Conservation (phyloP, 371 early-diverging fungal genomes). For the Mortierella sp. region DNA sequence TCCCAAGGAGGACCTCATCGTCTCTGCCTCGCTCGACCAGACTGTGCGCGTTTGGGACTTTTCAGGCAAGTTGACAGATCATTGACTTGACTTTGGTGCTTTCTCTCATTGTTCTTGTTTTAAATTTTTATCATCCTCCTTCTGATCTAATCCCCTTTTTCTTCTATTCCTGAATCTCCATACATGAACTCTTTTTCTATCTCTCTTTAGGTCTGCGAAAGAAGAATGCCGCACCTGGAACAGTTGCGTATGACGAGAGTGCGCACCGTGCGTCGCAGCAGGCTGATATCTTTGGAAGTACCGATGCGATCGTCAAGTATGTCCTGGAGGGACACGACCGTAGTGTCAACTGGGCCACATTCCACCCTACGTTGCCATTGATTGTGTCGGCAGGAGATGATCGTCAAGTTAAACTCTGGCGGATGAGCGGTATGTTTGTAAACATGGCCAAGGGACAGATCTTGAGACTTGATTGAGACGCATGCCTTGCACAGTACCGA, state of each 20-base stretch:
- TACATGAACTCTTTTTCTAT: not conserved
- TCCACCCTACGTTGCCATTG: constrained; percentile 93
- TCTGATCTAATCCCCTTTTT: too few species aligned
- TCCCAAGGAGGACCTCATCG: constrained; percentile 94
- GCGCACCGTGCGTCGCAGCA: constrained; percentile 66
- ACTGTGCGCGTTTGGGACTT: constrained; percentile 99
- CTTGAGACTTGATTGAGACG: too few species aligned
- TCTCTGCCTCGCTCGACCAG: constrained; percentile 98
- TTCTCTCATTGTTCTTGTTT: too few species aligned
- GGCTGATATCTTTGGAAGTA: constrained; percentile 92
- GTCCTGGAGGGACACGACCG: constrained; percentile 99
- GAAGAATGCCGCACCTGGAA: constrained; percentile 75
- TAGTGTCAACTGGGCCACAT: constrained; percentile 98
- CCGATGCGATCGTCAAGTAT: constrained; percentile 97
- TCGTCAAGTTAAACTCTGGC: constrained; percentile 98
- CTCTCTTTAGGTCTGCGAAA: constrained; percentile 75
- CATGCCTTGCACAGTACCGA: too few species aligned
- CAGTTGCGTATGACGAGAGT: constrained; percentile 70
- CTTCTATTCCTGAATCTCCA: too few species aligned
- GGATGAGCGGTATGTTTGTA: constrained; percentile 87
- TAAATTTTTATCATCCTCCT: too few species aligned
- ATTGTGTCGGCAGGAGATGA: constrained; percentile 99
- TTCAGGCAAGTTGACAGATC: constrained; percentile 67
- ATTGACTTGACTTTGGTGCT: too few species aligned
- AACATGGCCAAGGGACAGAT: too few species aligned